A percentile compares a stretch with the other conserved stretches of the same genome.
phyloP scores from a whole-genome alignment of 768 basidiomycete species.

The Collybia sordida region DNA sequence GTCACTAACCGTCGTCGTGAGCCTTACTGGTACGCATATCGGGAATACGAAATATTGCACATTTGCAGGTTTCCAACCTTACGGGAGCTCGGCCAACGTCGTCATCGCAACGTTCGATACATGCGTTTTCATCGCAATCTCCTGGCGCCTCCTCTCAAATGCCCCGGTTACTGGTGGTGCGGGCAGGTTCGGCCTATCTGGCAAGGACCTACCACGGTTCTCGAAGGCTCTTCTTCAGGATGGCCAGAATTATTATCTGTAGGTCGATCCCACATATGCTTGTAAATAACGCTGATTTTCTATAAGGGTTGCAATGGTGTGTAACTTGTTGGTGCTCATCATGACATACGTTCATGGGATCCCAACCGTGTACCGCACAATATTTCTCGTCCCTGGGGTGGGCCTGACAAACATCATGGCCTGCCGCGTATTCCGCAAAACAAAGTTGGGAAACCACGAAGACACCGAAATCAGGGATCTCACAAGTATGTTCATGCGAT shows the following conservation, averaged over 20 bases:
- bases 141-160: background rate
- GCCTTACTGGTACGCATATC: background rate
- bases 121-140: slow-evolving; percentile 15
- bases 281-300: background rate
- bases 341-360: no score
- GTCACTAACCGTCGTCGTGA: background rate
- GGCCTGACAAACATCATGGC: no score
- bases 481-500: no score
- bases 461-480: no score
- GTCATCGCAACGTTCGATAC: slow-evolving; percentile 26
- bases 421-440: no score
- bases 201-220: background rate
- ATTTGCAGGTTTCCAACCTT: background rate
- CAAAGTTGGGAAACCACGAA: no score
- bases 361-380: no score
- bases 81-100: background rate
- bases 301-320: background rate
- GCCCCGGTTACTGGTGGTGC: background rate
- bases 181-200: background rate
- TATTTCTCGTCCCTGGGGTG: no score
- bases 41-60: background rate
- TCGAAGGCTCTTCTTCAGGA: background rate
- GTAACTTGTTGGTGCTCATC: no score
- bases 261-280: slow-evolving; percentile 4
- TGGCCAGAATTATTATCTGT: background rate